Base-by-base conservation (phyloP, 2,329 filamentous ascomycete genomes). In the Epichloe hybrida region DNA sequence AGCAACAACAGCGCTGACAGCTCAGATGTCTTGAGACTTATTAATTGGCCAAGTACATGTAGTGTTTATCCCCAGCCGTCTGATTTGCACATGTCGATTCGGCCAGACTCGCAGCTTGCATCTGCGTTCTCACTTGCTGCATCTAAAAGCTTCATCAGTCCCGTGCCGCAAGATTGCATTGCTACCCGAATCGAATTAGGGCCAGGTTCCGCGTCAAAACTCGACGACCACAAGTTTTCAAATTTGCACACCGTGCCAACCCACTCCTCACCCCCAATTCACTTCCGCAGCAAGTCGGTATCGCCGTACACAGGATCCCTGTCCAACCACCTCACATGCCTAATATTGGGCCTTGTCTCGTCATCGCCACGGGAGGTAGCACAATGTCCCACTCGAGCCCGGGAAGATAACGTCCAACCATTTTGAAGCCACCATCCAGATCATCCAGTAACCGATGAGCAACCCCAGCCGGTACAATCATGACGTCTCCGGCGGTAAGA, bases 371-470 rank as follows among this genome's bases (percentile, higher is more conserved):
- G 23, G 27, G 46, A 27, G 23, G 23, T 27, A 42, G 42, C 42
- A 52, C 83, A 87, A 87, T 86, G 63, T 86, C 81, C 81, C 81
- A 87, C 17, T 69, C 72, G 15, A 67, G 68, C 0, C 72, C 75
- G 23, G 56, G 66, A 0, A 80, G 82, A 69, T 87, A 86, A 46
- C 73, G 74, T 1, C 83, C 83, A 0, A 86, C 75, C 81, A 86
- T 84, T 60, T 77, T 66, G 60, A 86, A 86, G 1, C 66, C 70
- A 2, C 72, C 69, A 2, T 53, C 55, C 17, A 74, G 49, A 59
- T 85, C 79, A 53, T 81, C 70, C 13, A 84, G 27, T 52, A 86
- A 64, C 5, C 79, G 69, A 69, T 87, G 82, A 3, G 72, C 75
- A 20, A 86, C 4, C 11, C 83, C 82, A 0, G 81, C 81, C 0